phyloP scores from a whole-genome alignment of 768 basidiomycete species.

The Leccinum imitatum region DNA sequence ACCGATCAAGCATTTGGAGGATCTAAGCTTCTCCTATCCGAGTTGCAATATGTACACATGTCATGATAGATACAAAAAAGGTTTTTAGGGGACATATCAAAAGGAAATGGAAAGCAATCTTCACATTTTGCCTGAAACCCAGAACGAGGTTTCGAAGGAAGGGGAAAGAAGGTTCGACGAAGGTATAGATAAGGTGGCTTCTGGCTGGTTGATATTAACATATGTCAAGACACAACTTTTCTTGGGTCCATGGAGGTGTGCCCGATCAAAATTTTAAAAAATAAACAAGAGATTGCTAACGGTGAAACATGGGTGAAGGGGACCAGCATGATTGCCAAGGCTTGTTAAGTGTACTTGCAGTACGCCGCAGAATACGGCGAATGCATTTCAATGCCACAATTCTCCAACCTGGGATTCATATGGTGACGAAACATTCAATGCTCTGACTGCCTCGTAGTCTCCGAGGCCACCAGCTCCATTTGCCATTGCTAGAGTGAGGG shows the following conservation, averaged over 20 bases:
- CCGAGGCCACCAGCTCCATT: slow-evolving; percentile 61
- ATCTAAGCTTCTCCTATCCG: background rate
- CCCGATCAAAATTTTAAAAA: slow-evolving; percentile 19
- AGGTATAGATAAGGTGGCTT: slow-evolving; percentile 27
- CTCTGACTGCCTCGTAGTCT: slow-evolving; percentile 52
- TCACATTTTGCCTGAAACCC: slow-evolving; percentile 12
- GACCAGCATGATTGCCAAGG: background rate
- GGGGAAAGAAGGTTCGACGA: slow-evolving; percentile 11
- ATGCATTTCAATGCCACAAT: slow-evolving; percentile 48
- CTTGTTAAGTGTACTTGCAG: slow-evolving; percentile 5
- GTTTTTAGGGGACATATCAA: slow-evolving; percentile 20
- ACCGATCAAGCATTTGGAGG: background rate
- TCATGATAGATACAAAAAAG: slow-evolving; percentile 26
- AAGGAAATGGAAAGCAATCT: slow-evolving; percentile 16
- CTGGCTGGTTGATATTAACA: slow-evolving; percentile 25
- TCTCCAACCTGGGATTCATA: slow-evolving; percentile 55
- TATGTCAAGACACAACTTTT: slow-evolving; percentile 16
- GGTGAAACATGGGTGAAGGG: slow-evolving; percentile 4
- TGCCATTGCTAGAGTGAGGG: slow-evolving; percentile 58
- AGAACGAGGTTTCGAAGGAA: slow-evolving; percentile 5
- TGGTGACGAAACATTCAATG: slow-evolving; percentile 32
- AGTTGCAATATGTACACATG: slow-evolving; percentile 1
- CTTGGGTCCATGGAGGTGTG: slow-evolving; percentile 20
- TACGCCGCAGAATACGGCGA: background rate
- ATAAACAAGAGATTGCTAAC: slow-evolving; percentile 27